Evolutionary conservation across 257 asterid genomes (phyloP).

Genomic region (Anisodus tanguticus): DNA sequence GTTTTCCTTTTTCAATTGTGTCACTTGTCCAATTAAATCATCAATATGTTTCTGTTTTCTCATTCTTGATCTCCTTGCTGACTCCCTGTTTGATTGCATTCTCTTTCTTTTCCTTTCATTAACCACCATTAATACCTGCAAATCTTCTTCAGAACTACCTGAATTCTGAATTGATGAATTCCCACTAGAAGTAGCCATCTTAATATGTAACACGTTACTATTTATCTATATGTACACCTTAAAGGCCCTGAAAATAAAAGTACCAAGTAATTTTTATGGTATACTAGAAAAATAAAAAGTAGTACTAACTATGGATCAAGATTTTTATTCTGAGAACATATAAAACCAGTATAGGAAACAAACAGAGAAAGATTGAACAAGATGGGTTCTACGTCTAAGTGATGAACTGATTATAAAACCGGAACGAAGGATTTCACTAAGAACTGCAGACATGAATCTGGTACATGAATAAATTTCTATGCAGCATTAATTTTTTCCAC

Average conservation of each 20-base stretch:
- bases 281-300: not conserved
- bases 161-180: slow-evolving; percentile 59
- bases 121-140: slow-evolving; percentile 45
- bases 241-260: too few species aligned
- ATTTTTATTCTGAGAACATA: slow-evolving; percentile 60
- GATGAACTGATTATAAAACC: slow-evolving; percentile 69
- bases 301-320: not conserved
- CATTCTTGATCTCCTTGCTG: slow-evolving; percentile 89
- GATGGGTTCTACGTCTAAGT: slow-evolving; percentile 71
- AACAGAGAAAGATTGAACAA: slow-evolving; percentile 94
- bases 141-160: slow-evolving; percentile 52
- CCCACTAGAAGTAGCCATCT: slow-evolving; percentile 73
- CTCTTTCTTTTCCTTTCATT: slow-evolving; percentile 72
- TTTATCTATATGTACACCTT: not conserved
- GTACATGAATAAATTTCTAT: slow-evolving; percentile 37
- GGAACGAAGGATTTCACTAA: slow-evolving; percentile 75
- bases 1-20: slow-evolving; percentile 61
- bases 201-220: not conserved
- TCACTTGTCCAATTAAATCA: slow-evolving; percentile 60
- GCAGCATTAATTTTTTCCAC: slow-evolving; percentile 44
- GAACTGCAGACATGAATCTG: slow-evolving; percentile 72
- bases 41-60: slow-evolving; percentile 85
- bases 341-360: slow-evolving; percentile 96
- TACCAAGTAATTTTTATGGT: not conserved
- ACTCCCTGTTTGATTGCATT: slow-evolving; percentile 90